Evolutionary conservation across 2,329 filamentous ascomycete genomes (phyloP).

Genomic region (Rachicladosporium sp.): DNA sequence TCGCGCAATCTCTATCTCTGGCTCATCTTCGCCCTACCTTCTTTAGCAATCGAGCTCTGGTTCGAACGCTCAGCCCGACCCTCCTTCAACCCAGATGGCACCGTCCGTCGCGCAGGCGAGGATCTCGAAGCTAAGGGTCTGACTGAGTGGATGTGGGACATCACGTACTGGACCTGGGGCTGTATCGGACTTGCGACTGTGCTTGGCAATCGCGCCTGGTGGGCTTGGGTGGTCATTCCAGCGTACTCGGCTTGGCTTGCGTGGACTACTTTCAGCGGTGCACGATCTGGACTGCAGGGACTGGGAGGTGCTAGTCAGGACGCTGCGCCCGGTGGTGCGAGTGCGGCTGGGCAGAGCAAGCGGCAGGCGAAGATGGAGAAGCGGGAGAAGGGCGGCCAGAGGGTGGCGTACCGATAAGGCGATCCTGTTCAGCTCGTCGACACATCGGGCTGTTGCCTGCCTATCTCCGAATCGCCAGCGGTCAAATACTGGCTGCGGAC

Average conservation of each 20-base stretch:
- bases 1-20: slow-evolving; percentile 49
- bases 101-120: slow-evolving; percentile 68
- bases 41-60: slow-evolving; percentile 68
- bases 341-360: slow-evolving; percentile 31
- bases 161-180: slow-evolving; percentile 87
- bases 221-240: slow-evolving; percentile 42
- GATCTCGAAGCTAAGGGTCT: slow-evolving; percentile 77
- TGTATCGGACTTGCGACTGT: slow-evolving; percentile 59
- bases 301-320: slow-evolving; percentile 22
- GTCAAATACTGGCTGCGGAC: too few relatives aligned
- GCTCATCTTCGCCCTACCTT: slow-evolving; percentile 58
- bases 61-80: slow-evolving; percentile 79
- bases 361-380: slow-evolving; percentile 41
- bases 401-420: slow-evolving; percentile 32
- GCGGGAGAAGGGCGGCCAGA: slow-evolving; percentile 32
- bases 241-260: slow-evolving; percentile 34
- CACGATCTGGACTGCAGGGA: slow-evolving; percentile 29
- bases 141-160: slow-evolving; percentile 97
- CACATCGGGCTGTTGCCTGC: too few relatives aligned
- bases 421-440: not conserved
- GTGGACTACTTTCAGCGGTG: slow-evolving; percentile 34
- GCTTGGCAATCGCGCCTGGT: slow-evolving; percentile 71
- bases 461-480: too few relatives aligned
- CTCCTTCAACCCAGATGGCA: slow-evolving; percentile 45
- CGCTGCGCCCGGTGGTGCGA: slow-evolving; percentile 9